Evolutionary conservation across 345 rosid genomes (phyloP).

Genomic region (Gossypium rotundifolium): DNA sequence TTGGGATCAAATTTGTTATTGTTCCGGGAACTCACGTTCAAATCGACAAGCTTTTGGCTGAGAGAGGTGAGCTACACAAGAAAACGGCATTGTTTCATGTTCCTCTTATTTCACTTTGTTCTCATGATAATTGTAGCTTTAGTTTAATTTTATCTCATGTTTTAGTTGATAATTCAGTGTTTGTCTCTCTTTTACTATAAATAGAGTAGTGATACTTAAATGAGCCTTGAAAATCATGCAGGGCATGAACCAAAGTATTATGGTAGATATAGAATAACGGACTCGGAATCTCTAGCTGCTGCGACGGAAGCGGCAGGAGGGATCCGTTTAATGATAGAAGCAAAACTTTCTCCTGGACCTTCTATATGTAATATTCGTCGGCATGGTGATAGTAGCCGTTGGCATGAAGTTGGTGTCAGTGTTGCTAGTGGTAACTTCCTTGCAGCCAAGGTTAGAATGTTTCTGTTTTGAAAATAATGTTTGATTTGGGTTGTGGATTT

Average conservation of each 20-base stretch:
- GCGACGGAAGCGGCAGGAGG: slow-evolving; percentile 96
- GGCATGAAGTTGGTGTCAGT: slow-evolving; percentile 87
- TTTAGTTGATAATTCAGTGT: not conserved
- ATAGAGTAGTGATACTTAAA: slow-evolving; percentile 8
- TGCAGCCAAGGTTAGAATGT: slow-evolving; percentile 70
- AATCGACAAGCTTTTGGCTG: slow-evolving; percentile 73
- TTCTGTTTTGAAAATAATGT: not conserved
- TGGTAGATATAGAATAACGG: slow-evolving; percentile 84
- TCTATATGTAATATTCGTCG: slow-evolving; percentile 73
- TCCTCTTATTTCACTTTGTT: not conserved
- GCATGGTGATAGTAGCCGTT: slow-evolving; percentile 86
- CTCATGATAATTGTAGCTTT: not conserved
- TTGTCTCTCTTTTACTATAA: not conserved
- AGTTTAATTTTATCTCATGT: not conserved
- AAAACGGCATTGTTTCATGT: not conserved
- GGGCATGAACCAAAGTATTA: slow-evolving; percentile 62
- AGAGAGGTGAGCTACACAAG: slow-evolving; percentile 50
- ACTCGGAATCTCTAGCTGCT: slow-evolving; percentile 70
- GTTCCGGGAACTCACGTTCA: slow-evolving; percentile 89
- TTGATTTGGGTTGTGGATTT: not conserved
- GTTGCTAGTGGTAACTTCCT: slow-evolving; percentile 97
- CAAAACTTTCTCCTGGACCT: slow-evolving; percentile 96
- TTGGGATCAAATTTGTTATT: slow-evolving; percentile 76
- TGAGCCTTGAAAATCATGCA: slow-evolving; percentile 25
- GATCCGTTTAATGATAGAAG: slow-evolving; percentile 81